Evolutionary conservation across 352 stramenopile species (phyloP), one percentile per base, ranked within the genome.

Genomic region (Pythium graminicola): DNA sequence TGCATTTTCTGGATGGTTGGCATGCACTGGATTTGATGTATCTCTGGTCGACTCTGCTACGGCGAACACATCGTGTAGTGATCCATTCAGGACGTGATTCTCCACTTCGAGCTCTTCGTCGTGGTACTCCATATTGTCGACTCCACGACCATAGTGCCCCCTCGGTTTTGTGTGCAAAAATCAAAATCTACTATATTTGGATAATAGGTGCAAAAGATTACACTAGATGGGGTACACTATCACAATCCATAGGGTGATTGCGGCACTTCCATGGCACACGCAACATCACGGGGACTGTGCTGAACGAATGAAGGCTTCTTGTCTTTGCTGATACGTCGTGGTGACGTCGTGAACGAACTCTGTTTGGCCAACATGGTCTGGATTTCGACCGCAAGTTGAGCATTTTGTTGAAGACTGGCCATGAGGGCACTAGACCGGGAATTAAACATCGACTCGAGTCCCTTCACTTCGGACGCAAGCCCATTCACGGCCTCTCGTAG

Each of bases 361-460:
- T 36, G n/a, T 11, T 56, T 19, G 22, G 29, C 41, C 26, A 60
- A 20, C 13, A 60, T 35, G 14, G 39, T 38, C 14, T 60, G 33
- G 32, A 60, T 16, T 23, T 60, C 32, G 1, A 42, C n/a, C 2
- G 53, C 35, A 22, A 60, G 43, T 38, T 50, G 53, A 5, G 53
- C 47, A 26, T 53, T 48, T 35, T 60, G 53, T 38, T 39, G 19
- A 19, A 60, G 38, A 24, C 53, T 60, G 32, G 53, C 53, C 43
- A 49, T 60, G 33, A 60, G 45, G 9, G 53, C 53, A 31, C 53
- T 60, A 1, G 53, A 60, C n/a, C 53, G 53, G 22, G 53, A 60
- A 23, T 60, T 54, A 27, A 60, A 60, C 17, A 60, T 27, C 24
- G 53, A 45, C 44, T 60, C 44, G 35, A 60, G 53, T 33, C 53